Base-by-base conservation (phyloP, 164 flowering plant species). In the Liquidambar formosana region DNA sequence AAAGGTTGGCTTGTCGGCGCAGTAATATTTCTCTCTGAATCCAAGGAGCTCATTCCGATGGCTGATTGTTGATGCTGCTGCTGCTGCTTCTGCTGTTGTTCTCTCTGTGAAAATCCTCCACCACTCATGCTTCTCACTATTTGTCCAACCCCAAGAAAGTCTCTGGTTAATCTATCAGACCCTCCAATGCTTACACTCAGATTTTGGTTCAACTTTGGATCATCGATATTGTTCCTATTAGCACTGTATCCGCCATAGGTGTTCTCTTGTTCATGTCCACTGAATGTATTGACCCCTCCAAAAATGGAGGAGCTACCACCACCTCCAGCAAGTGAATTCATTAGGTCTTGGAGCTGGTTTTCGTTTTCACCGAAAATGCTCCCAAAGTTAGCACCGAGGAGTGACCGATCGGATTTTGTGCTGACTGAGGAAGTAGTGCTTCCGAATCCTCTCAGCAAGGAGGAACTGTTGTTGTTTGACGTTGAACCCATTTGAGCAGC, bases 401-500 rank as follows among this genome's bases (percentile, higher is more conserved):
- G 71, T 43, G 70, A 66, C 61, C 68, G 73, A 18, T 66, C 75
- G n/a, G 43, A 56, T 25, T 73, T 71, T 13, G 67, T 41, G 71
- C 81, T 71, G 14, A 80, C 68, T 21, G 84, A 56, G 0, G 83
- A 73, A 19, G 69, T 63, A 19, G 48, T 25, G 11, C 47, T 43
- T 51, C 51, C 41, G 6, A 33, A 33, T 33, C 41, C 41, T 33
- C 41, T 33, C 4, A 33, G 41, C 6, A 33, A 33, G 41, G 41
- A 33, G 41, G 41, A 10, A 26, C 63, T 67, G 43, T 28, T 57
- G 45, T 72, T 74, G 59, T 67, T 83, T 48, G 87, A 76, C 23
- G 86, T 81, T 48, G 87, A 82, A 28, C 93, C 88, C 72, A 87
- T 72, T 72, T 85, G 89, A 64, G 87, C 91, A 10, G 91, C 91